Evolutionary conservation across 805 yeast species (phyloP).

Genomic region (Candida endomychidarum): DNA sequence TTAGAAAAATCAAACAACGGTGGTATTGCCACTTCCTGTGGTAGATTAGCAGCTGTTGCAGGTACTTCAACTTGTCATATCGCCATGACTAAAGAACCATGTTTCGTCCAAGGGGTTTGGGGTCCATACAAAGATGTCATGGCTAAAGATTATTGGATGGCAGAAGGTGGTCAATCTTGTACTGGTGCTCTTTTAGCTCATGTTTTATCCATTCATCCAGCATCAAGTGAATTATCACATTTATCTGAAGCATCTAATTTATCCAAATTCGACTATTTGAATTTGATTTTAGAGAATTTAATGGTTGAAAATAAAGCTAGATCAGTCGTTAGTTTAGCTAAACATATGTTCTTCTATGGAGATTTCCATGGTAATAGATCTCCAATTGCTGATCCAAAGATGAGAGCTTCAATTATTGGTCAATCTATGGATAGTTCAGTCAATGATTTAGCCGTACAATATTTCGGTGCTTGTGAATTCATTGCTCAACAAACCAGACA

Average conservation of each 20-base stretch:
- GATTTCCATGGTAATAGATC: conserved; percentile 96
- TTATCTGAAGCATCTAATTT: conserved; percentile 66
- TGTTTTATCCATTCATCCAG: conserved; percentile 86
- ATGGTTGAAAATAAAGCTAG: conserved; percentile 56
- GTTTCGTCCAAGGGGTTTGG: conserved; percentile 97
- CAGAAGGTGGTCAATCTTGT: conserved; percentile 99
- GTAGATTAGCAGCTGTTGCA: conserved; percentile 95
- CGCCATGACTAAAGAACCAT: conserved; percentile 77
- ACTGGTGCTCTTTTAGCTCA: conserved; percentile 94
- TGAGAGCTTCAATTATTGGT: conserved; percentile 92
- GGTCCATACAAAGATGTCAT: conserved; percentile 95
- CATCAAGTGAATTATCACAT: conserved; percentile 67
- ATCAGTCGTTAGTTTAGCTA: conserved; percentile 78
- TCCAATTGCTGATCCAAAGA: conserved; percentile 93
- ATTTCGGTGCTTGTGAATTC: conserved; percentile 93
- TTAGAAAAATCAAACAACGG: conserved; percentile 40
- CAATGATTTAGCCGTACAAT: conserved; percentile 80
- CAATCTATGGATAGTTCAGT: conserved; percentile 87
- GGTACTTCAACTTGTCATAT: conserved; percentile 98
- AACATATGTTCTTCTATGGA: conserved; percentile 88
- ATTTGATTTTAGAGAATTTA: conserved; percentile 69
- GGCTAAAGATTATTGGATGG: conserved; percentile 89
- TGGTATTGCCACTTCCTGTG: conserved; percentile 61
- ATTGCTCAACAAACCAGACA: conserved; percentile 98
- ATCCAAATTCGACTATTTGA: conserved; percentile 80